Percentiles rank a stretch among this genome's conserved stretches.
phyloP scores from a whole-genome alignment of 139 green algal species.

The Chlorella sp. region DNA sequence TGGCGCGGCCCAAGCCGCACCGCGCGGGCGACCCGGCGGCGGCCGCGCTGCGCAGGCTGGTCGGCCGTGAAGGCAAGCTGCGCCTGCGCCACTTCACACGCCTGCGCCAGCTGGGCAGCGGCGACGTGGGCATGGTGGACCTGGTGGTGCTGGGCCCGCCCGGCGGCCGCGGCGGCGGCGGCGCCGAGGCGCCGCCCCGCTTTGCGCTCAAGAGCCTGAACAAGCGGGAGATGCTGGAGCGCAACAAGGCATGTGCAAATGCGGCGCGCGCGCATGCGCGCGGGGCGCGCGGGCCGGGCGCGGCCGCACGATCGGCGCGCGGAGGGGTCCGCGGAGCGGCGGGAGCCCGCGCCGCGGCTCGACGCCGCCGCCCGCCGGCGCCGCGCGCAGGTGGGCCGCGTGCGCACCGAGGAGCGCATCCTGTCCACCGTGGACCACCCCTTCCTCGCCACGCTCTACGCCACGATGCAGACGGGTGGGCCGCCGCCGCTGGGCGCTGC shows the following conservation, averaged over 20 bases:
- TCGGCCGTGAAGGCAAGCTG: slow-evolving; percentile 67
- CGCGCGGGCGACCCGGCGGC: slow-evolving; percentile 29
- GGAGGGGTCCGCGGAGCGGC: no score
- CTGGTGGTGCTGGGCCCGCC: slow-evolving; percentile 87
- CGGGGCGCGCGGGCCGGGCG: no score
- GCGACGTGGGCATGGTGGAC: slow-evolving; percentile 92
- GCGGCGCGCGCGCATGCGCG: no score
- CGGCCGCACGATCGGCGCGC: no score
- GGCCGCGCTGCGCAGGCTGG: slow-evolving; percentile 24
- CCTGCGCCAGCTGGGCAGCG: slow-evolving; percentile 84
- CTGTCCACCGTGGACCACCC: slow-evolving; percentile 91
- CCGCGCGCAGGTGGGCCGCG: slow-evolving; percentile 64
- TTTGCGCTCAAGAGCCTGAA: slow-evolving; percentile 96
- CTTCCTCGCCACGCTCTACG: slow-evolving; percentile 95
- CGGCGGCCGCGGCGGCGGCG: no score
- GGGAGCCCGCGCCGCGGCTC: neutral
- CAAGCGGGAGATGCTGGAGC: slow-evolving; percentile 97
- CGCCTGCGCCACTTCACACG: slow-evolving; percentile 85
- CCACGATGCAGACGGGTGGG: slow-evolving; percentile 82
- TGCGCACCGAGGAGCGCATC: slow-evolving; percentile 91
- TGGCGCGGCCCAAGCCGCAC: slow-evolving; percentile 59
- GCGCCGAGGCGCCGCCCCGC: slow-evolving; percentile 20
- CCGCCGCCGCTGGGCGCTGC: no score
- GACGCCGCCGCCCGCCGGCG: neutral
- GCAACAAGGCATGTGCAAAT: slow-evolving; percentile 43